phyloP scores from a whole-genome alignment of 148 eudicot genomes.

The Fagopyrum tataricum region DNA sequence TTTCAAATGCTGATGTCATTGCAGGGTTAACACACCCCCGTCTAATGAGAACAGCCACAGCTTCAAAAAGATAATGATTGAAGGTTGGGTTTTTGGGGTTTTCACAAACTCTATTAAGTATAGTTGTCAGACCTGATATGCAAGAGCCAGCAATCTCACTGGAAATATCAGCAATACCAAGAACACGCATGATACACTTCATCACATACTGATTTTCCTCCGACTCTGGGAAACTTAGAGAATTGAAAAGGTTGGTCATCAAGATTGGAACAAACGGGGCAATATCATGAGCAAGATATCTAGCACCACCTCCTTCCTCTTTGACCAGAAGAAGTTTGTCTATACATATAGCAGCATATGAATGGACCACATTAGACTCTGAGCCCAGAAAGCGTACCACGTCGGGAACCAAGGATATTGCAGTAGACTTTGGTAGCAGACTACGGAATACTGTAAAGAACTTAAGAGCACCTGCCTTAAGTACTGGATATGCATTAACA shows the following conservation, averaged over 20 bases:
- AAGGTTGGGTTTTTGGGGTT: constrained; percentile 88
- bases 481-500: constrained; percentile 74
- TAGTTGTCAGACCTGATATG: constrained; percentile 56
- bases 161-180: constrained; percentile 79
- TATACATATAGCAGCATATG: constrained; percentile 84
- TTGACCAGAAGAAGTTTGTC: constrained; percentile 86
- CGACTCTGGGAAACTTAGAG: constrained; percentile 75
- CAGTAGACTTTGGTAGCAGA: constrained; percentile 65
- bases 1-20: constrained; percentile 65
- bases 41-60: constrained; percentile 76
- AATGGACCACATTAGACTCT: constrained; percentile 91
- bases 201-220: constrained; percentile 95
- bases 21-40: constrained; percentile 71
- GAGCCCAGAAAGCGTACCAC: constrained; percentile 67
- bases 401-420: constrained; percentile 68
- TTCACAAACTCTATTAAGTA: constrained; percentile 69
- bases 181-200: constrained; percentile 98
- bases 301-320: constrained; percentile 66
- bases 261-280: constrained; percentile 47
- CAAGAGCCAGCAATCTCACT: constrained; percentile 66
- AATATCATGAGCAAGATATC: constrained; percentile 64
- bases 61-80: constrained; percentile 88
- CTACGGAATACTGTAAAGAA: constrained; percentile 76
- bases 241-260: constrained; percentile 75
- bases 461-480: constrained; percentile 90